Base-by-base conservation (phyloP, 345 rosid genomes). In the Salix udensis region DNA sequence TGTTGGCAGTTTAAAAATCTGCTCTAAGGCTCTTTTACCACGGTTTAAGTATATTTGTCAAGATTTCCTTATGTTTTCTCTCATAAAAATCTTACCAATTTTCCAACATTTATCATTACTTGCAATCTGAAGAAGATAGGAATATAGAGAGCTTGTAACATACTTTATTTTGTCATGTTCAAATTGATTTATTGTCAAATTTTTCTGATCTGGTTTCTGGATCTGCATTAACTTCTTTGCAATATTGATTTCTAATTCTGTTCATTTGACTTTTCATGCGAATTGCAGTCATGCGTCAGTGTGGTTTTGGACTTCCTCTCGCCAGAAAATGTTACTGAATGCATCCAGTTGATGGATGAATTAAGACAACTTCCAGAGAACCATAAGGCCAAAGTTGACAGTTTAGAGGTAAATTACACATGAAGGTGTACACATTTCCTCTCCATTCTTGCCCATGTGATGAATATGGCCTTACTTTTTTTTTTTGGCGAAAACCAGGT, bases 281-380 rank as follows among this genome's bases (percentile, higher is more conserved):
- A 73, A 68, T 14, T 83, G 84, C 85, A 93, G 99, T 93, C 99
- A 71, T 91, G 99, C 19, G 97, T 93, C 70, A 92, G 88, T 68
- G 94, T 90, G 81, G 91, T 91, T 64, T 74, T 91, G 91, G 94
- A 91, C 79, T 95, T 95, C 61, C 83, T 93, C 76, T 95, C 98
- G 7, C 94, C 93, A 48, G 98, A 96, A 84, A 94, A 89, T 67
- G 90, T 87, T 37, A 65, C 85, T 0, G 88, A 89, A 70, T 89
- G 92, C 81, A 86, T 88, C 62, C 86, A 83, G 74, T 80, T 91
- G 89, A 82, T 78, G 71, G 88, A 87, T 69, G 99, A 91, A 79
- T 85, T 91, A 28, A 90, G 88, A 74, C 82, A 86, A 60, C 92
- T 93, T 77, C 98, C 96, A n/a, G 84, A 82, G 46, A 77, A 83